Evolutionary conservation across 1,284 basidiomycete genomes (phyloP), one percentile per base, ranked within the genome.

Genomic region (Ceratobasidium papillatum): DNA sequence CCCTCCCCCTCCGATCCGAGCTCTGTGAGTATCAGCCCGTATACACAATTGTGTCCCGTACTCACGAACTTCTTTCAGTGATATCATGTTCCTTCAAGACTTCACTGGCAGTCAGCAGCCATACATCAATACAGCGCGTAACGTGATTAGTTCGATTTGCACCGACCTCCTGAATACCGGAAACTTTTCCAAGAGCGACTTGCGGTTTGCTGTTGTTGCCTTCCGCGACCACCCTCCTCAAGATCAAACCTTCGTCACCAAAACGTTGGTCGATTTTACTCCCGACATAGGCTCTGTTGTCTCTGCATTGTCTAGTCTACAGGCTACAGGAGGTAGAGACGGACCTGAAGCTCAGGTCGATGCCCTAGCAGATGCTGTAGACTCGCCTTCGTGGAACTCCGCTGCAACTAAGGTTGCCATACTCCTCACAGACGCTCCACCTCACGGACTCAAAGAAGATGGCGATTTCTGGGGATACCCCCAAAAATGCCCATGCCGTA

Each of bases 321-420:
- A 85, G 65, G 87, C 88, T 0, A 83, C 83, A 0, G 87, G 87
- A 51, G 85, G 88, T 56, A 87, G 89, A 30, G 88, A 89, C 80
- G 87, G 88, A 0, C 87, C 88, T 0, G 88, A 89, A 77, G 88
- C 87, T 1, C 85, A 87, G 38, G 87, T 86, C 0, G 86, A 87
- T 3, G 88, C 85, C 30, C 84, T 90, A 83, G 84, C 85, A 27
- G 87, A 85, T 11, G 84, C 82, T 38, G 77, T 86, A 36, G 81
- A 80, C n/a, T n/a, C n/a, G n/a, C 79, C 87, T 65, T 81, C 84
- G 75, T 90, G 88, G 88, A 82, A 88, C 38, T 79, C 79, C 32
- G 79, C 85, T 11, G 86, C 87, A 3, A 84, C 84, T n/a, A 88
- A 85, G 80, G 85, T 89, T 81, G 84, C 83, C 34, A 80, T 86